phyloP scores from a whole-genome alignment of 2,329 filamentous ascomycete species.

The Penicillium hordei region DNA sequence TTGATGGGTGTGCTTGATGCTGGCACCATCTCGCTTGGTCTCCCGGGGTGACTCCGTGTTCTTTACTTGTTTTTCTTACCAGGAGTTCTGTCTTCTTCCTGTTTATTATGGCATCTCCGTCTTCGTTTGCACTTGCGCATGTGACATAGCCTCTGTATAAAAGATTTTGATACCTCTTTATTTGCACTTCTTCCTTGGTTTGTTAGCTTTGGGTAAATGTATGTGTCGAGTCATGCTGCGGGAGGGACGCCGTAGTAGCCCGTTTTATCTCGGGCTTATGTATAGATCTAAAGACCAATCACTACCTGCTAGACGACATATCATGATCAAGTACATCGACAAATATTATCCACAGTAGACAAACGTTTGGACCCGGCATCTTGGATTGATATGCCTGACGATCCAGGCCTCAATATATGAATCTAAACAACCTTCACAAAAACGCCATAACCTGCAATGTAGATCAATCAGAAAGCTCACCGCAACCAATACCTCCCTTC shows the following conservation, averaged over 20 bases:
- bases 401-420: not conserved
- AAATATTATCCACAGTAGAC: not conserved
- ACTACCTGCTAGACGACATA: not conserved
- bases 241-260: not conserved
- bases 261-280: not conserved
- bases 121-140: slow-evolving; percentile 18
- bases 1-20: not conserved
- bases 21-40: not conserved
- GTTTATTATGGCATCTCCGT: slow-evolving; percentile 20
- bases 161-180: slow-evolving; percentile 24
- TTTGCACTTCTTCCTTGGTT: not conserved
- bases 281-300: not conserved
- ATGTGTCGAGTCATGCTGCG: not conserved
- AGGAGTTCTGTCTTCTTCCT: slow-evolving; percentile 23
- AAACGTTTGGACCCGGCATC: not conserved
- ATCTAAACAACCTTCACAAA: not conserved
- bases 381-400: not conserved
- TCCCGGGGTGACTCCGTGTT: slow-evolving; percentile 8
- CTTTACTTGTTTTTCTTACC: slow-evolving; percentile 12
- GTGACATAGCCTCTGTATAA: slow-evolving; percentile 33
- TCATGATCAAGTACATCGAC: not conserved
- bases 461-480: not conserved
- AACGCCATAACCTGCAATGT: not conserved
- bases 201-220: not conserved
- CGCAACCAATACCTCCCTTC: not conserved